A percentile compares a stretch with the other conserved stretches of the same genome.
Evolutionary conservation across 2,329 filamentous ascomycete genomes (phyloP).

Genomic region (Pseudogymnoascus sp.): DNA sequence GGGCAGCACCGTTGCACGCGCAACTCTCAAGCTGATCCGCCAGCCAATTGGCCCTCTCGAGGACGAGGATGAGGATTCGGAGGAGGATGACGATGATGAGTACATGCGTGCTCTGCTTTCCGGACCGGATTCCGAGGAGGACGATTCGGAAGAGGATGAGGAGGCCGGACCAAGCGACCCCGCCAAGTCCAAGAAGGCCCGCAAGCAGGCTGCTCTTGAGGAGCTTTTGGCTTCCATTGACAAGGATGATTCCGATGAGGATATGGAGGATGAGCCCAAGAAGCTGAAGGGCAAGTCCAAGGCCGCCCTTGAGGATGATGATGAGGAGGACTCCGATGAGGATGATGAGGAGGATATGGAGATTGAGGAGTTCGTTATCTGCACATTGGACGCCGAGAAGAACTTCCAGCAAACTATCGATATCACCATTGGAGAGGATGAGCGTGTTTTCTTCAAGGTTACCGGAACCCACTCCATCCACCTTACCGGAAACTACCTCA

Average conservation of each 20-base stretch:
- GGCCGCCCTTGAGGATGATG: constrained; percentile 42
- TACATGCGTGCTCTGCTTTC: constrained; percentile 49
- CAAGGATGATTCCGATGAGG: constrained; percentile 51
- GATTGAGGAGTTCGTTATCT: constrained; percentile 85
- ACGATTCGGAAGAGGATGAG: constrained; percentile 52
- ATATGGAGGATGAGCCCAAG: constrained; percentile 64
- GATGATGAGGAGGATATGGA: constrained; percentile 56
- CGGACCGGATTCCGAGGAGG: constrained; percentile 39
- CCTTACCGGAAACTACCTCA: constrained; percentile 93
- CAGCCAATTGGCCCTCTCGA: constrained; percentile 45
- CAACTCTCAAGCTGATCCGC: constrained; percentile 87
- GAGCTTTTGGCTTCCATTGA: constrained; percentile 65
- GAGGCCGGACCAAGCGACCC: constrained; percentile 85
- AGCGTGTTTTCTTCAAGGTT: constrained; percentile 88
- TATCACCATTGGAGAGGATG: constrained; percentile 80
- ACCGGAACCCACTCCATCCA: constrained; percentile 83
- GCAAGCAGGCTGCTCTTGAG: constrained; percentile 66
- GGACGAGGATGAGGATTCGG: constrained; percentile 46
- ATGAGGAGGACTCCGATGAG: constrained; percentile 46
- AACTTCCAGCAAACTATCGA: constrained; percentile 93
- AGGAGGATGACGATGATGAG: constrained; percentile 59
- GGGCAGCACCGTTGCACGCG: constrained; percentile 56
- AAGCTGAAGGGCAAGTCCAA: constrained; percentile 50
- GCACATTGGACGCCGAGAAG: constrained; percentile 91
- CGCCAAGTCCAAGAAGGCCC: constrained; percentile 79